Conservation (phyloP, 164 flowering plant species). For the Vitis labrusca region DNA sequence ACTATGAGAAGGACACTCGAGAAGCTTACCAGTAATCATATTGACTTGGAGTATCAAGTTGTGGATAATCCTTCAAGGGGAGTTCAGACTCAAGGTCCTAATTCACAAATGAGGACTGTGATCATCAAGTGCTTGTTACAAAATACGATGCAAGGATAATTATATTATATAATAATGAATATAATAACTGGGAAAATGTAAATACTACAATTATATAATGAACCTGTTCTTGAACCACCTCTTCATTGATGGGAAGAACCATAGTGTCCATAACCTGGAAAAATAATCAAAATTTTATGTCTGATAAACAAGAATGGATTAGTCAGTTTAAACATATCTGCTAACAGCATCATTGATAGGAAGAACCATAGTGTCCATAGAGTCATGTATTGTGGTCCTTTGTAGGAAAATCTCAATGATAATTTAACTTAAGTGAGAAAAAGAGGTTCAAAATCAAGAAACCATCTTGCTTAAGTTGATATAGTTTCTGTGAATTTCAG, state of each 20-base stretch:
- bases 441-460: background rate
- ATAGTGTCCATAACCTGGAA: constrained; percentile 17
- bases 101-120: constrained; percentile 6
- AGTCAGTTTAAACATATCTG: background rate
- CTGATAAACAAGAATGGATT: background rate
- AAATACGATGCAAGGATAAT: background rate
- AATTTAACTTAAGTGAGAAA: background rate
- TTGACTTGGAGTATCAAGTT: constrained; percentile 15
- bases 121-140: constrained; percentile 2
- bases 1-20: background rate
- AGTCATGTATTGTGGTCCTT: background rate
- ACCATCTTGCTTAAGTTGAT: background rate
- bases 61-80: constrained; percentile 13
- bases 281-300: background rate
- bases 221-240: constrained; percentile 22
- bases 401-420: background rate
- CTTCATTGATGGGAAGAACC: constrained; percentile 15
- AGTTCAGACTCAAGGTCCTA: constrained; percentile 16
- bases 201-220: background rate
- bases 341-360: background rate
- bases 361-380: no score
- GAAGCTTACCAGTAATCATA: constrained; percentile 21
- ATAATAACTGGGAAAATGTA: background rate
- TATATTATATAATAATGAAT: background rate
- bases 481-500: background rate